Percentiles rank a stretch among this genome's conserved stretches.
Conservation (phyloP, 495 filamentous ascomycete genomes). For the Penicillium simplicissimum region DNA sequence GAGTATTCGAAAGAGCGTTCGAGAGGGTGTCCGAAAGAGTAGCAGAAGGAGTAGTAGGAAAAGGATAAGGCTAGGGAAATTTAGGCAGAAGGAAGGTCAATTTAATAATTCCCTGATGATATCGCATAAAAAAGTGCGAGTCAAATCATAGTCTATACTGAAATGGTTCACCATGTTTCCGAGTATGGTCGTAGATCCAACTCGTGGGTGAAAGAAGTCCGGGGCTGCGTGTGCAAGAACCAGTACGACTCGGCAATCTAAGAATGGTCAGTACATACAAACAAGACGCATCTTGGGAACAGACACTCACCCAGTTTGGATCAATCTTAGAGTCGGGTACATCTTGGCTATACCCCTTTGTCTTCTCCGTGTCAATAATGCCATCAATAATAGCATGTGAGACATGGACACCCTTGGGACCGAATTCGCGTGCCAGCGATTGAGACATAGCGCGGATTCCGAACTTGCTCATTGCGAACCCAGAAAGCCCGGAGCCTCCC, state of each 20-base stretch:
- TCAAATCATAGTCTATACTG: no score
- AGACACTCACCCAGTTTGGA: not conserved
- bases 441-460: slow-evolving; percentile 76
- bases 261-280: not conserved
- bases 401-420: slow-evolving; percentile 85
- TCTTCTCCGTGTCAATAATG: slow-evolving; percentile 62
- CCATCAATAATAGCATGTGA: slow-evolving; percentile 85
- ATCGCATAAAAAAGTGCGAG: no score
- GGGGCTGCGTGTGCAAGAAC: not conserved
- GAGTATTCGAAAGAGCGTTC: no score
- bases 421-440: slow-evolving; percentile 83
- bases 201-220: not conserved
- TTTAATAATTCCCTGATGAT: no score
- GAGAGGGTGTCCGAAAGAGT: no score
- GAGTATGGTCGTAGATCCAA: not conserved
- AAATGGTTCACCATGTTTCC: not conserved
- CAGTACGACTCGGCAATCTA: not conserved
- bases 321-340: not conserved
- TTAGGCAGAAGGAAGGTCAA: no score
- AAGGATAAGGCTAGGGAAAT: no score
- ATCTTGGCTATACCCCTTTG: not conserved
- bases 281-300: no score
- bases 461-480: slow-evolving; percentile 58
- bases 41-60: no score
- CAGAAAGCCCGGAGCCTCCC: not conserved